Conservation (phyloP, 2,329 filamentous ascomycete genomes). For the Fusarium austroafricanum region DNA sequence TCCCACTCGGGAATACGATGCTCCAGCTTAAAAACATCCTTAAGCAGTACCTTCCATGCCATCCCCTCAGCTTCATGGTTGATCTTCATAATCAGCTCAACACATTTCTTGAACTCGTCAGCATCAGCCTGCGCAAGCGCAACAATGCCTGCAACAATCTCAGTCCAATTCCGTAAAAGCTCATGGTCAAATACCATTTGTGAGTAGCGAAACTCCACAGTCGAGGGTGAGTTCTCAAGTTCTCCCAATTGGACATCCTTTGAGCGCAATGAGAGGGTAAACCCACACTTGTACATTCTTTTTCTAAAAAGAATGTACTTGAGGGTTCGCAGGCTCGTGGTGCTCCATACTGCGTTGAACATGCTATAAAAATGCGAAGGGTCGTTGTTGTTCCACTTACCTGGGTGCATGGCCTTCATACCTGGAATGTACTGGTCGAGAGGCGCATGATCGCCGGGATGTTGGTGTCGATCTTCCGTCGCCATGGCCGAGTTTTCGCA, state of each 20-base stretch:
- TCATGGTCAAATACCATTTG: constrained; percentile 44
- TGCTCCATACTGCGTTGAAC: constrained; percentile 29
- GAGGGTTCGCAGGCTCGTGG: background rate
- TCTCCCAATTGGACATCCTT: background rate
- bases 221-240: constrained; percentile 26
- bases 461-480: accelerated
- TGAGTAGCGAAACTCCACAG: constrained; percentile 43
- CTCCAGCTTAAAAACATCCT: constrained; percentile 9
- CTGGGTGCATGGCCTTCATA: background rate
- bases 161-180: constrained; percentile 39
- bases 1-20: constrained; percentile 38
- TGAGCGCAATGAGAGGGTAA: background rate
- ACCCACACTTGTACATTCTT: background rate
- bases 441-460: accelerated
- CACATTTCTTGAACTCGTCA: background rate
- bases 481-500: background rate
- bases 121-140: constrained; percentile 23
- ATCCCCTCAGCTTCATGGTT: background rate
- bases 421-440: constrained; percentile 8
- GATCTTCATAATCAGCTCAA: background rate
- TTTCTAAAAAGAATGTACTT: background rate
- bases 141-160: constrained; percentile 29
- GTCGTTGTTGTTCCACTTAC: constrained; percentile 19
- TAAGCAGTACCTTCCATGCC: constrained; percentile 30
- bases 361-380: background rate